phyloP scores from a whole-genome alignment of 148 eudicot species.

The Talinum fruticosum region DNA sequence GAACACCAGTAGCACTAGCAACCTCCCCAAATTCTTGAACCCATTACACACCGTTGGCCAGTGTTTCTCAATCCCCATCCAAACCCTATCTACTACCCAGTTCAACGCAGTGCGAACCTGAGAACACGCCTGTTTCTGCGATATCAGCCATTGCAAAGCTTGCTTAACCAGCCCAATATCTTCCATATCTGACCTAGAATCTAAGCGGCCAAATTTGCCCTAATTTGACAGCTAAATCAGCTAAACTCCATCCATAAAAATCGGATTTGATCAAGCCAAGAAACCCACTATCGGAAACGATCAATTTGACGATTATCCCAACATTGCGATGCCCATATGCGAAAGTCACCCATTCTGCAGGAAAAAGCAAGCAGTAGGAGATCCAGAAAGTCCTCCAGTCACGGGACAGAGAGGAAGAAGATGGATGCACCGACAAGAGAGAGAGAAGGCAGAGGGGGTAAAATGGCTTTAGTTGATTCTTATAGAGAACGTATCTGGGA shows the following conservation, averaged over 20 bases:
- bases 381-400: constrained; percentile 15
- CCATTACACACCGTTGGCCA: constrained; percentile 86
- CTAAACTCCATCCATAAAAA: constrained; percentile 19
- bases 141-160: constrained; percentile 82
- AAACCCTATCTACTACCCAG: constrained; percentile 57
- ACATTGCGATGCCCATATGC: not conserved
- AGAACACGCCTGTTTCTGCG: constrained; percentile 55
- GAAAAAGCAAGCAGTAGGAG: constrained; percentile 11
- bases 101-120: constrained; percentile 36
- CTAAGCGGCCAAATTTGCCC: not conserved
- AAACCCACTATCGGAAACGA: constrained; percentile 21
- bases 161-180: constrained; percentile 85
- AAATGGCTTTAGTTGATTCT: constrained; percentile 42
- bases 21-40: constrained; percentile 45
- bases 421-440: constrained; percentile 39
- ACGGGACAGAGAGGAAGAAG: constrained; percentile 9
- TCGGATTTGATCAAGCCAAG: not conserved
- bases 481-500: constrained; percentile 8
- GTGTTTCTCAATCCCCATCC: constrained; percentile 51
- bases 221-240: constrained; percentile 2
- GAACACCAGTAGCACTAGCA: constrained; percentile 42
- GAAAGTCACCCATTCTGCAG: constrained; percentile 10
- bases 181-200: constrained; percentile 45
- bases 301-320: constrained; percentile 18
- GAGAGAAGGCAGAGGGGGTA: not conserved